Conservation (phyloP, 495 filamentous ascomycete genomes). For the Penicillium canariense region DNA sequence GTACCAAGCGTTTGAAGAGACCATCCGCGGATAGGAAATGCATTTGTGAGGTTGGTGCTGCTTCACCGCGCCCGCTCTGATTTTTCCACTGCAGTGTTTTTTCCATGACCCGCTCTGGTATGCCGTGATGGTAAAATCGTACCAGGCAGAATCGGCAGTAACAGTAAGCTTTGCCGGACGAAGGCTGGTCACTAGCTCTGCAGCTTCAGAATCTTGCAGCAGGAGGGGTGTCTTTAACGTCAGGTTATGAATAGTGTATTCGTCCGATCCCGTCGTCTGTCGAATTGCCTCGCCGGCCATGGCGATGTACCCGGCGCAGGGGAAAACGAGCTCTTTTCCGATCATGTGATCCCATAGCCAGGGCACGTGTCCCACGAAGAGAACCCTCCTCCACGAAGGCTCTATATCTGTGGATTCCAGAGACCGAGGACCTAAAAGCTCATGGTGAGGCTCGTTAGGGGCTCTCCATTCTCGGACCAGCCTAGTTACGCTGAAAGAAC, state of each 20-base stretch:
- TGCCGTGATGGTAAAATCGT: constrained; percentile 44
- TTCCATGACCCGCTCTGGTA: constrained; percentile 6
- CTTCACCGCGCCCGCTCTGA: neutral
- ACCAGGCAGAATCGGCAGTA: constrained; percentile 37
- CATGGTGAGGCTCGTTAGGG: constrained; percentile 41
- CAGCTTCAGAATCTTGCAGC: constrained; percentile 34
- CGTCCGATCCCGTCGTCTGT: constrained; percentile 10
- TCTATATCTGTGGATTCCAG: constrained; percentile 39
- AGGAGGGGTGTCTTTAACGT: constrained; percentile 30
- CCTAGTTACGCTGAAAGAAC: constrained; percentile 21
- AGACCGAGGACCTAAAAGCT: constrained; percentile 41
- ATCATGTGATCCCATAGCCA: constrained; percentile 51
- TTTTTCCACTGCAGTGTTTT: neutral
- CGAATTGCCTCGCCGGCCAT: constrained; percentile 46
- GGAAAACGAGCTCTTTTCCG: constrained; percentile 38
- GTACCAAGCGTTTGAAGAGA: constrained; percentile 6
- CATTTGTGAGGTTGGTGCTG: neutral
- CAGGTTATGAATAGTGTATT: constrained; percentile 2
- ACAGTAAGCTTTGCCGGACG: constrained; percentile 33
- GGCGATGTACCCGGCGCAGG: constrained; percentile 44
- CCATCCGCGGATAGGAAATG: neutral
- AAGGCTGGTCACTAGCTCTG: constrained; percentile 44
- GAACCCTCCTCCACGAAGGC: constrained; percentile 49
- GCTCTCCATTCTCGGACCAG: constrained; percentile 41
- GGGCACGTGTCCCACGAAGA: constrained; percentile 38